A percentile compares a stretch with the other conserved stretches of the same genome.
These are phyloP conservation scores for Naganishia liquefaciens DNA, from an alignment of 1,284 basidiomycete genomes.

Conservation along the genomic window DNA sequence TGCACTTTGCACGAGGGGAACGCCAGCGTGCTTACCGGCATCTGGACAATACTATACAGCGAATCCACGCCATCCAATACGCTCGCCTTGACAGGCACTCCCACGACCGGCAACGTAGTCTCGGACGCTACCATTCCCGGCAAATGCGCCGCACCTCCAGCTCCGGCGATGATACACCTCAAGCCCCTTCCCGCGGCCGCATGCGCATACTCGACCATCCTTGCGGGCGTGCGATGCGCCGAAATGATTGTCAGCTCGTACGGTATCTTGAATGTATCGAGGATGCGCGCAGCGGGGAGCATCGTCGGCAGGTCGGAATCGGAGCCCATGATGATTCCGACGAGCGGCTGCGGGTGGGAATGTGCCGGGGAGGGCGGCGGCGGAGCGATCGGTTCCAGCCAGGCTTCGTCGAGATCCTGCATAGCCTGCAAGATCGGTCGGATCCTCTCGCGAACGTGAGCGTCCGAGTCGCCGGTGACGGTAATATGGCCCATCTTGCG, in stretches of 20 bases:
- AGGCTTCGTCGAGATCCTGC: conserved; percentile 58
- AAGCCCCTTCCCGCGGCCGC: conserved; percentile 73
- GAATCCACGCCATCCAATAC: conserved; percentile 94
- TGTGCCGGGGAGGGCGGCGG: conserved; percentile 52
- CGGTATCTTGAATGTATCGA: conserved; percentile 78
- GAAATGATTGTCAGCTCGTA: conserved; percentile 96
- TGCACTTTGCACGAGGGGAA: neutral
- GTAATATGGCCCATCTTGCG: conserved; percentile 99
- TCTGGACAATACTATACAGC: conserved; percentile 95
- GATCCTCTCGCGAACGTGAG: conserved; percentile 69
- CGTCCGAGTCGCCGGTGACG: conserved; percentile 78
- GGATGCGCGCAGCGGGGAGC: conserved; percentile 81
- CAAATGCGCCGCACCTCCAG: conserved; percentile 94
- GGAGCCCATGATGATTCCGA: conserved; percentile 97
- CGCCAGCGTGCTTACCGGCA: conserved; percentile 73
- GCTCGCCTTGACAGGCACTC: conserved; percentile 95
- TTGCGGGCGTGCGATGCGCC: conserved; percentile 89
- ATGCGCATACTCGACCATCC: conserved; percentile 80
- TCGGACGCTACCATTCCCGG: conserved; percentile 98
- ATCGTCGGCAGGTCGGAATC: conserved; percentile 96
- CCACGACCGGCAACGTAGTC: conserved; percentile 89
- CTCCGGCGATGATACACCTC: conserved; percentile 85
- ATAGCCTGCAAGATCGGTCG: conserved; percentile 68
- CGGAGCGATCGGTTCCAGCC: conserved; percentile 52
- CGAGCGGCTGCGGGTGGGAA: conserved; percentile 73